Percentiles rank a stretch among this genome's conserved stretches.
These are phyloP conservation scores for Cercophora sp. DNA, from an alignment of 495 filamentous ascomycete species.

Conservation along the genomic window DNA sequence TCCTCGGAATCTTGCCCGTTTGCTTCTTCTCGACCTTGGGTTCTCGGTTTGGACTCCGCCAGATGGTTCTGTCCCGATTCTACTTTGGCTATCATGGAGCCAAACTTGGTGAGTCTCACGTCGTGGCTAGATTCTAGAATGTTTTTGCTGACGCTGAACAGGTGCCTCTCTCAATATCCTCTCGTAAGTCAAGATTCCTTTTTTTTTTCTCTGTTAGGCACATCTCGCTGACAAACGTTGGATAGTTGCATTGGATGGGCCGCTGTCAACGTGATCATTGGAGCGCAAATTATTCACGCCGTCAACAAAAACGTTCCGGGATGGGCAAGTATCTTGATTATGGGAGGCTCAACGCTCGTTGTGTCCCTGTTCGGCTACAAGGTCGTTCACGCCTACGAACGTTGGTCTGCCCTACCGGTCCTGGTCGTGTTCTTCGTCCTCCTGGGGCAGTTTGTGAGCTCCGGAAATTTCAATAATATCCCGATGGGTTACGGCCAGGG, in stretches of 20 bases:
- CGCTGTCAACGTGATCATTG: conserved; percentile 72
- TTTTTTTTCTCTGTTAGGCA: too few relatives aligned
- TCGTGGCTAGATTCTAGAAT: too few relatives aligned
- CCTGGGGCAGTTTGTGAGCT: conserved; percentile 69
- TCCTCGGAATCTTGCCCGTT: conserved; percentile 69
- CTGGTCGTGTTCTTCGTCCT: conserved; percentile 75
- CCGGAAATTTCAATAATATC: conserved; percentile 65
- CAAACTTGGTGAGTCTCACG: conserved; percentile 66
- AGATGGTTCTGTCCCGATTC: conserved; percentile 79
- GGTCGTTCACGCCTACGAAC: conserved; percentile 72
- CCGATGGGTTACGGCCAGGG: conserved; percentile 55
- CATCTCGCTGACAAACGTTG: too few relatives aligned
- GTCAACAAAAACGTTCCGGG: conserved; percentile 66
- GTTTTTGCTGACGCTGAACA: too few relatives aligned
- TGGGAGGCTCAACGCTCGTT: conserved; percentile 63
- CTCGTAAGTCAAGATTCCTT: too few relatives aligned
- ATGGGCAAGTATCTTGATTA: conserved; percentile 70
- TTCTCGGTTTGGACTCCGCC: conserved; percentile 70
- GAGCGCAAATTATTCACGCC: conserved; percentile 71
- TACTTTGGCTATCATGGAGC: conserved; percentile 72
- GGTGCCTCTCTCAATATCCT: conserved; percentile 72
- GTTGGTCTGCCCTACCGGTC: conserved; percentile 73
- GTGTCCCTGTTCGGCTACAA: conserved; percentile 75
- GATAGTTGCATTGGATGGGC: conserved; percentile 76
- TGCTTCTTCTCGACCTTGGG: conserved; percentile 80